These are phyloP conservation scores for Ophiosphaerella korrae DNA, from an alignment of 2,329 filamentous ascomycete species.

Conservation along the genomic window DNA sequence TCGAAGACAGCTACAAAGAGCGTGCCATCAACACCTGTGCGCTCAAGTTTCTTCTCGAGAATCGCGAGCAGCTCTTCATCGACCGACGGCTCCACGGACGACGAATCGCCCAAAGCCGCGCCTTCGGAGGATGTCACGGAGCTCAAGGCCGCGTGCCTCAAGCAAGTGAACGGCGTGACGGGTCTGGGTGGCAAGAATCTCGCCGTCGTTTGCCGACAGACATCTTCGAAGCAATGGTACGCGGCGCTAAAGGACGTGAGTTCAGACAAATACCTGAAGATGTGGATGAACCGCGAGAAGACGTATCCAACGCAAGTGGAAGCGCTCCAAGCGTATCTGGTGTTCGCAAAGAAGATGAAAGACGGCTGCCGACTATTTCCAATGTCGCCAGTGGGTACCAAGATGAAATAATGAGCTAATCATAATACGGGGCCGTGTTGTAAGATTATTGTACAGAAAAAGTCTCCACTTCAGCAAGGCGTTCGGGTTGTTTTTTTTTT, in stretches of 20 bases:
- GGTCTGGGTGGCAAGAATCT: slow-evolving; percentile 30
- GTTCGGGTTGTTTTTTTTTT: background rate
- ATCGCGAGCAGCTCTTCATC: slow-evolving; percentile 11
- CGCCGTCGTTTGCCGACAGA: slow-evolving; percentile 26
- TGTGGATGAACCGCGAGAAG: slow-evolving; percentile 38
- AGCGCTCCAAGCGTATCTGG: slow-evolving; percentile 31
- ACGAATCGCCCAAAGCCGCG: slow-evolving; percentile 6
- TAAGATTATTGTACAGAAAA: slow-evolving; percentile 3
- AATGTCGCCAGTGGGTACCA: slow-evolving; percentile 9
- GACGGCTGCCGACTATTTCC: slow-evolving; percentile 29
- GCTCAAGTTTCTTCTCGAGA: slow-evolving; percentile 8
- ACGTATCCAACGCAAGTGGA: slow-evolving; percentile 27
- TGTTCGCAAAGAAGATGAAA: slow-evolving; percentile 32
- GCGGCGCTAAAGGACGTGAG: slow-evolving; percentile 30
- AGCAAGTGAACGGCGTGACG: slow-evolving; percentile 25
- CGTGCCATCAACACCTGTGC: slow-evolving; percentile 4
- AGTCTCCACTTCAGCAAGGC: slow-evolving; percentile 8
- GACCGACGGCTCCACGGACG: slow-evolving; percentile 5
- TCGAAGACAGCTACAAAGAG: slow-evolving; percentile 4
- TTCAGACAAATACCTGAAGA: slow-evolving; percentile 36
- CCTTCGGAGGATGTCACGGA: slow-evolving; percentile 5
- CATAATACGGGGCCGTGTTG: background rate
- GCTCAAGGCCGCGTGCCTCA: slow-evolving; percentile 11
- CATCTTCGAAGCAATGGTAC: slow-evolving; percentile 29
- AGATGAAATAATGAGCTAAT: background rate